Percentiles rank a stretch among this genome's conserved stretches.
Conservation (phyloP, 139 green algal species). For the Pedinophyceae sp. region DNA sequence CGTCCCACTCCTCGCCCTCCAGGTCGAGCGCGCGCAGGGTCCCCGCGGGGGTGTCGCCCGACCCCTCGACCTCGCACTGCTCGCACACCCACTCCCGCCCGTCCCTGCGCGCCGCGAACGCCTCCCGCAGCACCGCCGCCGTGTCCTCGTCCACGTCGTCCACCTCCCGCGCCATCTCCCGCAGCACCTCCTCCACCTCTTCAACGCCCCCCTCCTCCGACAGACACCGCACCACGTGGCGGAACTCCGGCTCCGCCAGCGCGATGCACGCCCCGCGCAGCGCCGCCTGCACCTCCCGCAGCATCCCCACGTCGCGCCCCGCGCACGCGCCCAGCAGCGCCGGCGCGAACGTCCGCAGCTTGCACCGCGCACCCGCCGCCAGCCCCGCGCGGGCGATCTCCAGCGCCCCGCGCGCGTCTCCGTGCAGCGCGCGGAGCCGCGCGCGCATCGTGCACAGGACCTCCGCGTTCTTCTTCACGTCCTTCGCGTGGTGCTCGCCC, state of each 20-base stretch:
- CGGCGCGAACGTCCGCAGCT: not conserved
- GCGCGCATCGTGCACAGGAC: too few species aligned
- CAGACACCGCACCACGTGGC: slow-evolving; percentile 25
- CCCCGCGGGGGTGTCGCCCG: slow-evolving; percentile 11
- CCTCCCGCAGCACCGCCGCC: slow-evolving; percentile 14
- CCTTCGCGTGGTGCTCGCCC: too few species aligned
- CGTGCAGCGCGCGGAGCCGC: too few species aligned
- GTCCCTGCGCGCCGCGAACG: slow-evolving; percentile 13
- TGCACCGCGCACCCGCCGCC: not conserved
- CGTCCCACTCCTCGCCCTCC: slow-evolving; percentile 29
- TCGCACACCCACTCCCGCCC: not conserved
- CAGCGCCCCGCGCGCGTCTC: not conserved
- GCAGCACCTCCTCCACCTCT: slow-evolving; percentile 12
- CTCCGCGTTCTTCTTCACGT: too few species aligned
- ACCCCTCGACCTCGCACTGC: slow-evolving; percentile 2
- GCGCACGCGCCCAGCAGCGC: not conserved
- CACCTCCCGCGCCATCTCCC: slow-evolving; percentile 34
- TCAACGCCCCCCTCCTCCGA: slow-evolving; percentile 11
- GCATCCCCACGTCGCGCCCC: too few species aligned
- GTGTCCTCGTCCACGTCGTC: slow-evolving; percentile 28
- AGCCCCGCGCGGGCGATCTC: not conserved
- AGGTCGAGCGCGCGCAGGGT: slow-evolving; percentile 33
- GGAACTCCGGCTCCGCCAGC: slow-evolving; percentile 48
- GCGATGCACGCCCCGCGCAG: slow-evolving; percentile 24
- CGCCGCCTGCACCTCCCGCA: slow-evolving; percentile 9